These are phyloP conservation scores for Ogataea minuta DNA, from an alignment of 805 yeast genomes.

Conservation along the genomic window DNA sequence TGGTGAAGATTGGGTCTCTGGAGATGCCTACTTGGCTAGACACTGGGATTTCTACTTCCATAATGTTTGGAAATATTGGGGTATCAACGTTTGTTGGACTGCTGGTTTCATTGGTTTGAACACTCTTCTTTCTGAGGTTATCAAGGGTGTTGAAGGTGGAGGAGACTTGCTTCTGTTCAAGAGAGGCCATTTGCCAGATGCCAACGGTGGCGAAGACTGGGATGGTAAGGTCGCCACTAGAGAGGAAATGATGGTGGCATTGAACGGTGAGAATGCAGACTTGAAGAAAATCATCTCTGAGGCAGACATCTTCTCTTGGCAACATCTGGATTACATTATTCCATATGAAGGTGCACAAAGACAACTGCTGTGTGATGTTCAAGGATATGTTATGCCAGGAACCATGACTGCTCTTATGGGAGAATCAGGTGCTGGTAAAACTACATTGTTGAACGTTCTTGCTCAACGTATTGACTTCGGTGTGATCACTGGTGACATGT, in stretches of 20 bases:
- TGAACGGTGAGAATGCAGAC: constrained; percentile 18
- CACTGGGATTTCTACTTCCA: constrained; percentile 50
- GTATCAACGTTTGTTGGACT: constrained; percentile 40
- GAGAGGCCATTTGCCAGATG: constrained; percentile 40
- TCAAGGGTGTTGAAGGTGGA: constrained; percentile 25
- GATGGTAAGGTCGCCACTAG: constrained; percentile 39
- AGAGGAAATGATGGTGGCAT: constrained; percentile 30
- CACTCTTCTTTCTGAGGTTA: constrained; percentile 28
- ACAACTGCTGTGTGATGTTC: constrained; percentile 42
- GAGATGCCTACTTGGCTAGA: constrained; percentile 45
- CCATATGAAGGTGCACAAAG: constrained; percentile 43
- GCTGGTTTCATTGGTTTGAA: constrained; percentile 28
- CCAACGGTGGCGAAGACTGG: constrained; percentile 28
- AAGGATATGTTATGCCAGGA: constrained; percentile 51
- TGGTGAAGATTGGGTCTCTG: constrained; percentile 42
- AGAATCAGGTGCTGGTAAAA: constrained; percentile 65
- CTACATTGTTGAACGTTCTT: constrained; percentile 52
- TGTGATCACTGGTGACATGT: constrained; percentile 53
- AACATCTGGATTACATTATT: constrained; percentile 55
- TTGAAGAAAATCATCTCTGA: constrained; percentile 16
- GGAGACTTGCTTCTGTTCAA: constrained; percentile 40
- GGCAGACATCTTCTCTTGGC: constrained; percentile 58
- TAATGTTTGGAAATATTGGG: constrained; percentile 82
- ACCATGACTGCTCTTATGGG: constrained; percentile 62
- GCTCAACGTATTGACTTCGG: constrained; percentile 53